Percentiles rank a stretch among this genome's conserved stretches.
These are phyloP conservation scores for Hypoxylon sp. DNA, from an alignment of 2,329 filamentous ascomycete species.

Conservation along the genomic window DNA sequence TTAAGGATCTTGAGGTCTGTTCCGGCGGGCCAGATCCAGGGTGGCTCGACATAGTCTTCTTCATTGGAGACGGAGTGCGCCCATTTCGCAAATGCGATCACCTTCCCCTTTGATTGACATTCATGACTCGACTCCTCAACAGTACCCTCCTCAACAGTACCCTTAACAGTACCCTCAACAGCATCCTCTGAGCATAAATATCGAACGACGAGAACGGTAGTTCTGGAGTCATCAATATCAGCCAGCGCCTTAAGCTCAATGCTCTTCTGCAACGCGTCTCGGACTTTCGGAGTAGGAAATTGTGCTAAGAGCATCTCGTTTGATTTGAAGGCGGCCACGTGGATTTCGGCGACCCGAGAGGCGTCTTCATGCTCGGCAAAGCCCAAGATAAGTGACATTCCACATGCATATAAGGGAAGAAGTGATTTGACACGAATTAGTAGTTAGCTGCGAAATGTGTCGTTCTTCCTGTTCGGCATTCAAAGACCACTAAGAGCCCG, in stretches of 20 bases:
- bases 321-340: slow-evolving; percentile 43
- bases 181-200: background rate
- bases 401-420: background rate
- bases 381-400: slow-evolving; percentile 28
- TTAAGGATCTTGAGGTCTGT: slow-evolving; percentile 37
- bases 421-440: background rate
- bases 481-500: too few species aligned
- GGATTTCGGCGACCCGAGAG: slow-evolving; percentile 46
- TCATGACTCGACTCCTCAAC: background rate
- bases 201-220: slow-evolving; percentile 42
- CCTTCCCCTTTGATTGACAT: background rate
- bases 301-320: slow-evolving; percentile 47
- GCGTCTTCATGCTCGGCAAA: slow-evolving; percentile 39
- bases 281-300: slow-evolving; percentile 39
- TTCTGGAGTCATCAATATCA: slow-evolving; percentile 43
- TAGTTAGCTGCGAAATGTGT: background rate
- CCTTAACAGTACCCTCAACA: background rate
- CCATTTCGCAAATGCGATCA: slow-evolving; percentile 47
- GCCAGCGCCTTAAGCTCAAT: slow-evolving; percentile 41
- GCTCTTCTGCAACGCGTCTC: slow-evolving; percentile 27
- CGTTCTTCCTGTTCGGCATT: too few species aligned
- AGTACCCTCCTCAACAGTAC: background rate
- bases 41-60: slow-evolving; percentile 39
- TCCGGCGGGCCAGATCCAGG: slow-evolving; percentile 45
- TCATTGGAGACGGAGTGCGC: slow-evolving; percentile 33